A percentile compares a stretch with the other conserved stretches of the same genome.
Evolutionary conservation across 2,329 filamentous ascomycete genomes (phyloP).

Genomic region (Colletotrichum musae): DNA sequence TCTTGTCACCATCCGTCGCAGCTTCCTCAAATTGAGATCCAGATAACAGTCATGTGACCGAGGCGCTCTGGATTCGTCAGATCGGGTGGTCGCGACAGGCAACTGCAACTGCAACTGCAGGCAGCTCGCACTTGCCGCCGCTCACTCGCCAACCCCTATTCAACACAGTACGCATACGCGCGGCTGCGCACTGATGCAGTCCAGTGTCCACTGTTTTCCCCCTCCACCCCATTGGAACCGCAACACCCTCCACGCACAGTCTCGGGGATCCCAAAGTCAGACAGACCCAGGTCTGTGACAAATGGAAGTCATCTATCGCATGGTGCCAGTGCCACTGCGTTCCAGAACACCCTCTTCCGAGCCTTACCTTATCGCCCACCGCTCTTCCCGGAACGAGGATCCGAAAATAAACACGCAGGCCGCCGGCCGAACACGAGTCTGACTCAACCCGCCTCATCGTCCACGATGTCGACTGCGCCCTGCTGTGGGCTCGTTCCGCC

Average conservation of each 20-base stretch:
- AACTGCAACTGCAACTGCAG: not conserved
- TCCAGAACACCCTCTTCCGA: constrained; percentile 25
- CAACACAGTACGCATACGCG: constrained; percentile 5
- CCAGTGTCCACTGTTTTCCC: constrained; percentile 35
- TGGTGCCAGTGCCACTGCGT: constrained; percentile 6
- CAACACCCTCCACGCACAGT: not conserved
- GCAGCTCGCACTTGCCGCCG: constrained; percentile 22
- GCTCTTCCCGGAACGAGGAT: constrained; percentile 32
- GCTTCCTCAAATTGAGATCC: not conserved
- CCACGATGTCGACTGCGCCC: constrained; percentile 38
- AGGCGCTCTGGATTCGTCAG: not conserved
- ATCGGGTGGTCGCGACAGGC: too few species aligned
- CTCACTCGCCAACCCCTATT: constrained; percentile 26
- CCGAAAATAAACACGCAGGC: constrained; percentile 38
- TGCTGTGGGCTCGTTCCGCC: constrained; percentile 31
- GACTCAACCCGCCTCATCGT: constrained; percentile 8
- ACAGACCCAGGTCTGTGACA: constrained; percentile 18
- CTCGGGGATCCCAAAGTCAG: constrained; percentile 19
- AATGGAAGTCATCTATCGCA: constrained; percentile 13
- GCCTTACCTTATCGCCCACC: constrained; percentile 24
- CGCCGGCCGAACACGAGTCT: constrained; percentile 38
- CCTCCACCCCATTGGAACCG: not conserved
- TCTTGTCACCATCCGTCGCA: not conserved
- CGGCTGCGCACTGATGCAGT: constrained; percentile 21
- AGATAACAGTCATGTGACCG: constrained; percentile 14